These are phyloP conservation scores for Aureobasidium sp. DNA, from an alignment of 2,329 filamentous ascomycete genomes.

Conservation along the genomic window DNA sequence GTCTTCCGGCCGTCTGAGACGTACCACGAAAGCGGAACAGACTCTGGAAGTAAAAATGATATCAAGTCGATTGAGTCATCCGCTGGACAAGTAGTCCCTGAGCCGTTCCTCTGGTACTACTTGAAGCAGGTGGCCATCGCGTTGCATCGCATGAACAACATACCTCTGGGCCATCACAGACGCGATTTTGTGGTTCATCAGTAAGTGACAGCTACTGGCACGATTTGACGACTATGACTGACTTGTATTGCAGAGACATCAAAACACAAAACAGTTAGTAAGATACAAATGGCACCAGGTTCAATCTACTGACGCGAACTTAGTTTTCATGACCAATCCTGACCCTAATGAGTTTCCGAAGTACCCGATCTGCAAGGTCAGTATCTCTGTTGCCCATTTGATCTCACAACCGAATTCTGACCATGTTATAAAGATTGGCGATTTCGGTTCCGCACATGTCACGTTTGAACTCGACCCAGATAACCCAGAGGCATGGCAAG, in stretches of 20 bases:
- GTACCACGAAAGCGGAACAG: not conserved
- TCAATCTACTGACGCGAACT: not conserved
- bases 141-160: not conserved
- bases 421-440: not conserved
- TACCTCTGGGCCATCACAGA: not conserved
- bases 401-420: not conserved
- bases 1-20: not conserved
- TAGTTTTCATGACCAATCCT: not conserved
- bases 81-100: not conserved
- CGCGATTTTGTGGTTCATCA: not conserved
- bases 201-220: not conserved
- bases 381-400: not conserved
- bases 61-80: not conserved
- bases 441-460: constrained; percentile 1
- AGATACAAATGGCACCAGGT: not conserved
- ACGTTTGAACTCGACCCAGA: not conserved
- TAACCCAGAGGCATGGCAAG: not conserved
- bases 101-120: constrained; percentile 4
- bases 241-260: not conserved
- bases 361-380: constrained; percentile 2
- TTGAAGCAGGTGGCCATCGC: constrained; percentile 3
- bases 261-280: not conserved
- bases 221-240: not conserved
- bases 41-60: not conserved
- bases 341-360: not conserved